These are phyloP conservation scores for Colletotrichum sp. DNA, from an alignment of 2,329 filamentous ascomycete genomes.

Conservation along the genomic window DNA sequence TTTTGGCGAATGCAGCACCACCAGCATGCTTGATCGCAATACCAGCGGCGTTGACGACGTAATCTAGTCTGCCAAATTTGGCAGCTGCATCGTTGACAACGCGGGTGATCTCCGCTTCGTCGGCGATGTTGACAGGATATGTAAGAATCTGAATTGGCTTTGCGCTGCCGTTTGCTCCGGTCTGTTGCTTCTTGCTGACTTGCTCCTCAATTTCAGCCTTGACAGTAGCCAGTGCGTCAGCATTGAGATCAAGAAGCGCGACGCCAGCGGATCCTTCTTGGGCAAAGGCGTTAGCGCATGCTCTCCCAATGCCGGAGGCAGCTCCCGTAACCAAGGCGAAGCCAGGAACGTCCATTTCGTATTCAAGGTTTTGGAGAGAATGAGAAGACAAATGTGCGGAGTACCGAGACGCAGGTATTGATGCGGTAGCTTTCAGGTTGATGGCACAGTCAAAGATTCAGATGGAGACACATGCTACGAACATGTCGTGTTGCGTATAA, in stretches of 20 bases:
- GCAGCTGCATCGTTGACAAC: slow-evolving; percentile 29
- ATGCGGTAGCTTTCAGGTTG: not conserved
- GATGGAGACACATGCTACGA: not conserved
- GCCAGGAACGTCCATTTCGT: slow-evolving; percentile 32
- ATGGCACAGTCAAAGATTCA: not conserved
- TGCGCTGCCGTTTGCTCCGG: not conserved
- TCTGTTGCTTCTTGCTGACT: not conserved
- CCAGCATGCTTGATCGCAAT: slow-evolving; percentile 41
- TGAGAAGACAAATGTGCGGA: not conserved
- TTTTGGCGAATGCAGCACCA: slow-evolving; percentile 38
- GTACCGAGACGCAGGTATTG: not conserved
- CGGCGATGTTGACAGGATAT: slow-evolving; percentile 6
- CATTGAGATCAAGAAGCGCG: slow-evolving; percentile 30
- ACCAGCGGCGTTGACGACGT: slow-evolving; percentile 45
- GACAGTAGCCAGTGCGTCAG: not conserved
- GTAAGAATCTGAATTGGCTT: not conserved
- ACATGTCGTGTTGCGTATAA: not conserved
- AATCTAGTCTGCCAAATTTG: slow-evolving; percentile 42
- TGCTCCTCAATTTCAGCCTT: slow-evolving; percentile 25
- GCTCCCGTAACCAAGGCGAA: slow-evolving; percentile 35
- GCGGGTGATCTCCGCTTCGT: slow-evolving; percentile 32
- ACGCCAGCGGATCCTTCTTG: slow-evolving; percentile 31
- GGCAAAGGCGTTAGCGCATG: slow-evolving; percentile 32
- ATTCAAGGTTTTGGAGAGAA: not conserved
- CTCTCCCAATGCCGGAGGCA: slow-evolving; percentile 35